Evolutionary conservation across 306 rosid species (phyloP).

Genomic region (Urtica urens): DNA sequence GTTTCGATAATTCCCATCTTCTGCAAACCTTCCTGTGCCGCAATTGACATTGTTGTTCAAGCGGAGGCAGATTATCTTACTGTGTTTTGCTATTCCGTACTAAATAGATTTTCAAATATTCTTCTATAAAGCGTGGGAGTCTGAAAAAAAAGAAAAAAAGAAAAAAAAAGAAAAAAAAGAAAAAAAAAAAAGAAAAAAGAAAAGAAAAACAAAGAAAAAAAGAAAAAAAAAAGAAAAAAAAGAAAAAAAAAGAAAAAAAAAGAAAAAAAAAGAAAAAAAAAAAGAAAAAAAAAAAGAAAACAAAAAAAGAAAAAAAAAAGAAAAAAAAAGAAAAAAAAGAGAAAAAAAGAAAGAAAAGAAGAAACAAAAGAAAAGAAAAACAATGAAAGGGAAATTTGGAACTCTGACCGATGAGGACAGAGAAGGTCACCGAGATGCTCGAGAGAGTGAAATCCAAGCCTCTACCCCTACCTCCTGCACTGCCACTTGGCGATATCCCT

Average conservation of each 20-base stretch:
- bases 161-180: no score
- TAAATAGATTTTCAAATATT: no score
- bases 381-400: conserved; percentile 47
- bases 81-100: no score
- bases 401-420: conserved; percentile 76
- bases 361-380: conserved; percentile 48
- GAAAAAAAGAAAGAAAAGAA: conserved; percentile 42
- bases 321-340: conserved; percentile 29
- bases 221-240: conserved; percentile 56
- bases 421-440: conserved; percentile 60
- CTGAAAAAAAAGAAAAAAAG: no score
- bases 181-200: no score
- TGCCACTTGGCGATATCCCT: conserved; percentile 40
- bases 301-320: conserved; percentile 29
- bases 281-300: conserved; percentile 40
- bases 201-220: no score
- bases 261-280: conserved; percentile 32
- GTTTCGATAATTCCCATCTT: no score
- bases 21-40: no score
- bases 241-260: conserved; percentile 45
- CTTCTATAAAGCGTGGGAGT: no score
- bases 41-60: no score
- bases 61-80: no score
- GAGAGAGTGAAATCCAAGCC: conserved; percentile 84
- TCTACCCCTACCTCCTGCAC: conserved; percentile 68